Evolutionary conservation across 768 basidiomycete species (phyloP).

Genomic region (Mycena rebaudengoi): DNA sequence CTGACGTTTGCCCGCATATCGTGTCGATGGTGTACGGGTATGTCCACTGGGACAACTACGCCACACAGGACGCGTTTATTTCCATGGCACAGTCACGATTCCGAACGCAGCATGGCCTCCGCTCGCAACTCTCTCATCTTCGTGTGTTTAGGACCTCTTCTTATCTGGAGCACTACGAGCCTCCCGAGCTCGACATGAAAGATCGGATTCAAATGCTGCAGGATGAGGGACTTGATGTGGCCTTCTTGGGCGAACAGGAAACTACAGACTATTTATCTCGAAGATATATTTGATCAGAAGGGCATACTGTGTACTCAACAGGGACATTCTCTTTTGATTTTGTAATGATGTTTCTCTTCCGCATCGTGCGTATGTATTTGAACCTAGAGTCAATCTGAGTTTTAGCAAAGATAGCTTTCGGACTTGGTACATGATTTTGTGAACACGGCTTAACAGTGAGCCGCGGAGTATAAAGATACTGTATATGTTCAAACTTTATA

Average conservation of each 20-base stretch:
- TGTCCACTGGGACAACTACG: neutral
- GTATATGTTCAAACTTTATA: no score
- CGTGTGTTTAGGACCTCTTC: neutral
- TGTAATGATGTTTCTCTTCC: constrained; percentile 7
- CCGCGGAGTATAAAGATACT: neutral
- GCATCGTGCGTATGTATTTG: neutral
- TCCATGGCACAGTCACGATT: neutral
- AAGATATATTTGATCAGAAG: no score
- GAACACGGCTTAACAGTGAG: neutral
- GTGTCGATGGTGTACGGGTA: neutral
- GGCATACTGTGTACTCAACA: no score
- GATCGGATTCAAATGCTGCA: no score
- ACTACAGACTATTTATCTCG: no score
- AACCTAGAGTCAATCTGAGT: neutral
- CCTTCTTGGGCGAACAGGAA: no score
- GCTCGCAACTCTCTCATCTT: neutral
- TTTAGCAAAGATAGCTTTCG: neutral
- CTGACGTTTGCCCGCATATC: neutral
- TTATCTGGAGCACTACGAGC: no score
- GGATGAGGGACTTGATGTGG: no score
- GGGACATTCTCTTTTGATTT: neutral
- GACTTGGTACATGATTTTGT: no score
- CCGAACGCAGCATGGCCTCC: no score
- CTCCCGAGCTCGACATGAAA: no score
- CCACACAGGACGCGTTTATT: neutral